Evolutionary conservation across 352 stramenopile species (phyloP).

Genomic region (Phytophthora sp.): DNA sequence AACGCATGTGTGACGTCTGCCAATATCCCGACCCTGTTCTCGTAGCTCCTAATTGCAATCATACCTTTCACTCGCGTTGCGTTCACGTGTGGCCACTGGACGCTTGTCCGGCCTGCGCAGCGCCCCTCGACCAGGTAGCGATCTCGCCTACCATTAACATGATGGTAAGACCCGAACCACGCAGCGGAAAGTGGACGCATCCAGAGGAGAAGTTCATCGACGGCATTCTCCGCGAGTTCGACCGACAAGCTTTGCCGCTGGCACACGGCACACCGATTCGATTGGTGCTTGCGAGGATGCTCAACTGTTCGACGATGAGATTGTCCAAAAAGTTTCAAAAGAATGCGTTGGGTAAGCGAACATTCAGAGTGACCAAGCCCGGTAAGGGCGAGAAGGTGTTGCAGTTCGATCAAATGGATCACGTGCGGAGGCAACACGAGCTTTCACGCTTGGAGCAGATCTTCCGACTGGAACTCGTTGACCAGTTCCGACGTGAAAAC

Average conservation of each 20-base stretch:
- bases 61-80: constrained; percentile 88
- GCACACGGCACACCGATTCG: constrained; percentile 86
- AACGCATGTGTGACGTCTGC: constrained; percentile 75
- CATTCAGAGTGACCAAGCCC: constrained; percentile 81
- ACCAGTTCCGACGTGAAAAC: constrained; percentile 85
- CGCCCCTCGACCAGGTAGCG: constrained; percentile 61
- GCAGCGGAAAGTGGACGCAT: constrained; percentile 86
- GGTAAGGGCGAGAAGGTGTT: constrained; percentile 66
- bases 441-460: constrained; percentile 74
- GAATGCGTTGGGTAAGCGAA: constrained; percentile 86
- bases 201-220: constrained; percentile 89
- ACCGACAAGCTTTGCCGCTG: constrained; percentile 73
- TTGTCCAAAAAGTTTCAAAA: constrained; percentile 92
- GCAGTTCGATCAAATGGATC: constrained; percentile 72
- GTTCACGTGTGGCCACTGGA: constrained; percentile 79
- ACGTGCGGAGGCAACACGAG: constrained; percentile 70
- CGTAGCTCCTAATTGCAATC: constrained; percentile 69
- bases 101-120: constrained; percentile 67
- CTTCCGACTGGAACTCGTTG: constrained; percentile 83
- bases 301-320: constrained; percentile 91
- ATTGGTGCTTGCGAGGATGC: constrained; percentile 82
- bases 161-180: constrained; percentile 69
- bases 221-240: constrained; percentile 82
- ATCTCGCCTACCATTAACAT: constrained; percentile 73
- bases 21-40: constrained; percentile 83